Conservation (phyloP, 768 basidiomycete species). For the Gloeophyllum trabeum region DNA sequence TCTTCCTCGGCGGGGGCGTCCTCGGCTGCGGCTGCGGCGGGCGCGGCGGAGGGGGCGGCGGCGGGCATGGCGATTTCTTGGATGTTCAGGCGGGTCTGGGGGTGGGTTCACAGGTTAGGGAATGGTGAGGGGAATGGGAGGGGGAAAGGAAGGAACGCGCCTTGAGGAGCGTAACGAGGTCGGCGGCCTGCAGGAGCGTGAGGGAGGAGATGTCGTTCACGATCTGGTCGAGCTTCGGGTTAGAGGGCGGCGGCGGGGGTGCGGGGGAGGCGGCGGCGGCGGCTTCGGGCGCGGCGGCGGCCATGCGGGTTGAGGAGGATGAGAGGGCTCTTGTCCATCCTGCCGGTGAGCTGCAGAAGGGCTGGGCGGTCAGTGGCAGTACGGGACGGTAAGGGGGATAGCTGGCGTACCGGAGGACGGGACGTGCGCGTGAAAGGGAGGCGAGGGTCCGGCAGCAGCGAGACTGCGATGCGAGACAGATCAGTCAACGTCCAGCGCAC, state of each 20-base stretch:
- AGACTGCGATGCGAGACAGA: not conserved
- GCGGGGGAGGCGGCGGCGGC: slow-evolving; percentile 26
- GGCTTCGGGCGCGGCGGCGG: slow-evolving; percentile 31
- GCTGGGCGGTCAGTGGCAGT: no score
- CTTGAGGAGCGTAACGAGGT: slow-evolving; percentile 88
- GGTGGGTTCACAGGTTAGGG: not conserved
- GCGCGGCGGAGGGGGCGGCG: slow-evolving; percentile 48
- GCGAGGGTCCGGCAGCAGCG: not conserved
- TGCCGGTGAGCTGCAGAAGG: no score
- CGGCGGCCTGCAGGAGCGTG: slow-evolving; percentile 89
- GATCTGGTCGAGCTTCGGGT: slow-evolving; percentile 67
- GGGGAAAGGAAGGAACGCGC: slow-evolving; percentile 26
- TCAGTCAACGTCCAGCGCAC: no score
- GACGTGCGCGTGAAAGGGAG: not conserved
- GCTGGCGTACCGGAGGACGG: no score
- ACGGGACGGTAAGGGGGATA: no score
- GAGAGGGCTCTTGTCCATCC: not conserved
- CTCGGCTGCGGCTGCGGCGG: slow-evolving; percentile 43
- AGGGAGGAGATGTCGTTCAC: slow-evolving; percentile 89
- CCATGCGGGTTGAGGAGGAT: slow-evolving; percentile 34
- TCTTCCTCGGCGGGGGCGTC: slow-evolving; percentile 69
- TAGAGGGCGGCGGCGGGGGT: slow-evolving; percentile 30
- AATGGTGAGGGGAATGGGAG: not conserved
- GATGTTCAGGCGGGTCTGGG: slow-evolving; percentile 87
- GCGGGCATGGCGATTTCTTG: slow-evolving; percentile 93